Base-by-base conservation (phyloP, 2,329 filamentous ascomycete genomes). In the Alternaria panax region DNA sequence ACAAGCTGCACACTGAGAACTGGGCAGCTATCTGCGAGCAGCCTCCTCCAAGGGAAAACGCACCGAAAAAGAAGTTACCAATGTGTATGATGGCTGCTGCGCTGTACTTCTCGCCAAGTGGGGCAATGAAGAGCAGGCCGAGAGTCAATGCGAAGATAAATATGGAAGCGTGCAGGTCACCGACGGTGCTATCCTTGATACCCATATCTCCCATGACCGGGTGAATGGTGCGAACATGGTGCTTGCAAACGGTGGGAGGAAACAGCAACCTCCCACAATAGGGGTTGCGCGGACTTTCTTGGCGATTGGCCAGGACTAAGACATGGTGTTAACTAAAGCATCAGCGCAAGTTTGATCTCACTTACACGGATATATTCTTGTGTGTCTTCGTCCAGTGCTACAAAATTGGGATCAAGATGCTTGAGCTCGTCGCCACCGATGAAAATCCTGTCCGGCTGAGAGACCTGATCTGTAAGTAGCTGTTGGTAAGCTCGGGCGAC, bases 131-230 rank as follows among this genome's bases (percentile, higher is more conserved):
- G 1, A 77, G 53, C 1, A 73, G 69, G 7, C 74, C 74, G n/a
- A 76, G 53, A 0, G 72, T 70, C 51, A 72, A 73, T 18, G 65
- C 73, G n/a, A 76, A 59, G 14, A 75, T 62, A 40, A 70, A 76
- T 16, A 75, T 74, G 7, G 74, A 74, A 4, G 75, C 60, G 16
- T 66, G 59, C n/a, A 75, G 54, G 7, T 59, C 59, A 5, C 55
- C 59, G 24, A 71, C 55, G 12, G 68, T 59, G 27, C 60, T 61
- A 18, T 59, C 53, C 0, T 59, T 65, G 34, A 75, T 74, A 22
- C 50, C 16, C 11, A 75, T 57, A 24, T 72, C 71, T 22, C 40
- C 45, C 22, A 61, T 58, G 11, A 75, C 61, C 5, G 60, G 46
- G 18, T 52, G 46, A 2, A 75, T 41, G 72, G 72, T 2, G 72